Base-by-base conservation (phyloP, 2,329 filamentous ascomycete species). In the Lecanosticta acicola region DNA sequence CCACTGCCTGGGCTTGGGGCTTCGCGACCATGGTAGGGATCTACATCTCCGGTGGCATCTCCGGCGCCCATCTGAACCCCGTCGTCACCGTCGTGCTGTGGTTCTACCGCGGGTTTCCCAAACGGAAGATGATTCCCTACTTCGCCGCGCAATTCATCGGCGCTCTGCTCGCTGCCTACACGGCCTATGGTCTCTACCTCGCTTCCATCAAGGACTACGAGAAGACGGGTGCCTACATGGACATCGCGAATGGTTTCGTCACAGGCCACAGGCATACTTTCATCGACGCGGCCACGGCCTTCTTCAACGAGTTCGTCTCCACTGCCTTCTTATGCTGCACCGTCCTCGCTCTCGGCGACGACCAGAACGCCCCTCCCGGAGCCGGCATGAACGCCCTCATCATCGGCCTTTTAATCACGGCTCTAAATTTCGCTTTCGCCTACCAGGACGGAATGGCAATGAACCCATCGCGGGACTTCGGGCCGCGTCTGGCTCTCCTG, bases 381-480 rank as follows among this genome's bases (percentile, higher is more conserved):
- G 72, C 72, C 0, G 73, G 73, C 20, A 75, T 76, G 72, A 73
- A 71, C 55, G 68, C 74, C 0, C 67, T 76, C 29, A 68, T 77
- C 37, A 59, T 76, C 18, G 72, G 72, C 1, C 61, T 76, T 0
- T 60, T 74, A 7, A 66, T 69, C 39, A 61, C 59, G 0, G 51
- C 53, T 32, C 57, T 66, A 9, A 62, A 55, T 5, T 66, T 69
- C 57, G 63, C 65, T 3, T 73, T 77, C 46, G 64, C 67, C 1
- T 71, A 68, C 51, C 71, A 74, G 36, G 76, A 73, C 0, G 73
- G 74, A 8, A 66, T 68, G 0, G 70, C 70, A 0, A 59, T 76
- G 49, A 77, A 76, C 29, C 73, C 74, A 0, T 67, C 70, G 10
- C 66, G 73, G 8, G 75, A 77, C 59, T 68, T 77, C 32, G 73